A percentile compares a stretch with the other conserved stretches of the same genome.
These are phyloP conservation scores for Mycosphaerella sp. DNA, from an alignment of 2,329 filamentous ascomycete genomes.

Conservation along the genomic window DNA sequence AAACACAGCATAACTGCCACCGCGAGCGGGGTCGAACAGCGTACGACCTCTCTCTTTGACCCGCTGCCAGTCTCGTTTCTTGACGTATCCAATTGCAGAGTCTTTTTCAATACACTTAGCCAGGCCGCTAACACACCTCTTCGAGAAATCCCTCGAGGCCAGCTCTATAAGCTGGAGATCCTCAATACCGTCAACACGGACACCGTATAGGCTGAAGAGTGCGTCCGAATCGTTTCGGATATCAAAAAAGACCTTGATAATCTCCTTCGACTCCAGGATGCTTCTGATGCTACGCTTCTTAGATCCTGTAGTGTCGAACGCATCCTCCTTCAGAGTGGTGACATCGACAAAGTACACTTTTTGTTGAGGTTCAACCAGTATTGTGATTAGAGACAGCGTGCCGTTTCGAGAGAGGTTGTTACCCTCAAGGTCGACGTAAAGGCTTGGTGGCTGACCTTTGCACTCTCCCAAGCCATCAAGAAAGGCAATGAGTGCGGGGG, in stretches of 20 bases:
- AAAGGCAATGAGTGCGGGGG: too few relatives aligned
- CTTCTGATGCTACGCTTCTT: conserved; percentile 27
- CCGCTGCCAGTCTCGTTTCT: conserved; percentile 26
- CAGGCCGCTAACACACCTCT: conserved; percentile 33
- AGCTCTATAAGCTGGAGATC: conserved; percentile 55
- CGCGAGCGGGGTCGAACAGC: conserved; percentile 40
- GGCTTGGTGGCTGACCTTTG: background rate
- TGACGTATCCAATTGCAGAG: conserved; percentile 3
- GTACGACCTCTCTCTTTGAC: conserved; percentile 35
- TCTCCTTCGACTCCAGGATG: conserved; percentile 41
- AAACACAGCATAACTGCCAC: conserved; percentile 46
- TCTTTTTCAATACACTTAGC: conserved; percentile 37
- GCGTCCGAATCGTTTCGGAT: conserved; percentile 54
- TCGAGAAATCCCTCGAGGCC: conserved; percentile 32
- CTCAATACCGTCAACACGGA: conserved; percentile 42
- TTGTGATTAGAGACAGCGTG: background rate
- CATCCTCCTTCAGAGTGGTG: conserved; percentile 32
- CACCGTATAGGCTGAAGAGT: conserved; percentile 41
- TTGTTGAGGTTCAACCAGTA: conserved; percentile 10
- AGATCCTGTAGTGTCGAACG: conserved; percentile 35
- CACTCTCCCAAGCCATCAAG: too few relatives aligned
- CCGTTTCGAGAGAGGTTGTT: background rate
- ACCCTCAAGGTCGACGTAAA: background rate
- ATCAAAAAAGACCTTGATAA: conserved; percentile 53
- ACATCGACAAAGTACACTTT: conserved; percentile 44